Evolutionary conservation across 495 filamentous ascomycete genomes (phyloP).

Genomic region (Neurospora pannonica): DNA sequence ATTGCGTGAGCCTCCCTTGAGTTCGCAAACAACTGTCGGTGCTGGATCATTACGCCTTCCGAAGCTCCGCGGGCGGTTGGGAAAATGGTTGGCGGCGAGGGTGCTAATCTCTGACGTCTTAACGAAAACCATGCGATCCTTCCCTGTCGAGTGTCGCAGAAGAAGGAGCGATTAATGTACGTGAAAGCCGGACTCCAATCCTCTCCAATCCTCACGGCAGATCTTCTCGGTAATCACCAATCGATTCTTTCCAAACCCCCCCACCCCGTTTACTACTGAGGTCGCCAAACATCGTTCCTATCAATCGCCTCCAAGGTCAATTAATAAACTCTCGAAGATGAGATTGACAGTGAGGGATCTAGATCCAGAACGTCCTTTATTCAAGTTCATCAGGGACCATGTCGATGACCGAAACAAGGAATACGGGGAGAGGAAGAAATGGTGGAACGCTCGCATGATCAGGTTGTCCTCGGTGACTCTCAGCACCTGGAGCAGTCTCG

Average conservation of each 20-base stretch:
- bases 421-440: no score
- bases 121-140: no score
- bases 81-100: not conserved
- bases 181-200: not conserved
- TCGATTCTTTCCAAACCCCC: not conserved
- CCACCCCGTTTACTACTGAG: not conserved
- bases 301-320: not conserved
- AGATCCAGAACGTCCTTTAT: not conserved
- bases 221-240: not conserved
- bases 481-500: no score
- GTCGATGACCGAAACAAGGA: no score
- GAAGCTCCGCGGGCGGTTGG: not conserved
- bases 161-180: not conserved
- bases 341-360: not conserved
- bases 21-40: not conserved
- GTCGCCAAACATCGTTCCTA: not conserved
- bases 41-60: not conserved
- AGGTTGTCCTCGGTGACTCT: no score
- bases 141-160: not conserved
- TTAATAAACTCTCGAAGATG: not conserved
- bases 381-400: not conserved
- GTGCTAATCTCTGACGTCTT: no score
- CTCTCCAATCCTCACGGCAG: not conserved
- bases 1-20: not conserved
- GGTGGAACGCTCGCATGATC: no score